Conservation (phyloP, 2,329 filamentous ascomycete species). For the Epichloe gansuensis region DNA sequence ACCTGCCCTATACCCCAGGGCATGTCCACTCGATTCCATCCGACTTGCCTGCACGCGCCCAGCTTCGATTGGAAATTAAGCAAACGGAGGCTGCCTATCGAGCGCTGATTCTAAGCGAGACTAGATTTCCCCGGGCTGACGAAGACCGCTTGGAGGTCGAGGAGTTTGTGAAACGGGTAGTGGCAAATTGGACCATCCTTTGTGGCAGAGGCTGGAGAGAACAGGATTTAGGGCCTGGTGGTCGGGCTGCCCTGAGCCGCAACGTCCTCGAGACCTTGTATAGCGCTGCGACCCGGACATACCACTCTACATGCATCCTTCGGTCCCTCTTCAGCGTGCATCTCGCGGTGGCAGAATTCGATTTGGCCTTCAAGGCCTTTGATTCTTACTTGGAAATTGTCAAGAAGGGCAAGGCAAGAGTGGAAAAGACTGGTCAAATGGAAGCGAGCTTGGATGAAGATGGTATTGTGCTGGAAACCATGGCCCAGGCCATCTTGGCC, state of each 20-base stretch:
- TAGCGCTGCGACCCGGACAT: slow-evolving; percentile 81
- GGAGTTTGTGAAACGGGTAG: slow-evolving; percentile 63
- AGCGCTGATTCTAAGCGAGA: slow-evolving; percentile 61
- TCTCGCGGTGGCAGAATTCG: slow-evolving; percentile 77
- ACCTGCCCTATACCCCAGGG: slow-evolving; percentile 45
- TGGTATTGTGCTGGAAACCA: slow-evolving; percentile 60
- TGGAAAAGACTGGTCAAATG: slow-evolving; percentile 61
- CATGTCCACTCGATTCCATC: slow-evolving; percentile 27
- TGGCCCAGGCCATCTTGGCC: slow-evolving; percentile 66
- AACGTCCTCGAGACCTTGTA: slow-evolving; percentile 81
- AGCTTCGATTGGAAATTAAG: slow-evolving; percentile 65
- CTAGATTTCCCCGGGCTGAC: slow-evolving; percentile 72
- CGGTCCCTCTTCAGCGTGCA: slow-evolving; percentile 81
- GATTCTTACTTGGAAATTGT: slow-evolving; percentile 87
- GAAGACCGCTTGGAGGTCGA: slow-evolving; percentile 71
- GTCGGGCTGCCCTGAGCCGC: slow-evolving; percentile 60
- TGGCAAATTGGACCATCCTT: slow-evolving; percentile 74
- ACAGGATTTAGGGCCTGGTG: slow-evolving; percentile 67
- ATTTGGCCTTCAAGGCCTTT: slow-evolving; percentile 79
- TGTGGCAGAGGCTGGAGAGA: slow-evolving; percentile 72
- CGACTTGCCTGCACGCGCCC: slow-evolving; percentile 43
- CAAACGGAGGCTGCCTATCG: slow-evolving; percentile 72
- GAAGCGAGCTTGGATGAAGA: slow-evolving; percentile 69
- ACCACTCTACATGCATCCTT: slow-evolving; percentile 83
- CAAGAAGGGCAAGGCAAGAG: slow-evolving; percentile 68